Base-by-base conservation (phyloP, 352 stramenopile species). In the Pythium phragmitis region DNA sequence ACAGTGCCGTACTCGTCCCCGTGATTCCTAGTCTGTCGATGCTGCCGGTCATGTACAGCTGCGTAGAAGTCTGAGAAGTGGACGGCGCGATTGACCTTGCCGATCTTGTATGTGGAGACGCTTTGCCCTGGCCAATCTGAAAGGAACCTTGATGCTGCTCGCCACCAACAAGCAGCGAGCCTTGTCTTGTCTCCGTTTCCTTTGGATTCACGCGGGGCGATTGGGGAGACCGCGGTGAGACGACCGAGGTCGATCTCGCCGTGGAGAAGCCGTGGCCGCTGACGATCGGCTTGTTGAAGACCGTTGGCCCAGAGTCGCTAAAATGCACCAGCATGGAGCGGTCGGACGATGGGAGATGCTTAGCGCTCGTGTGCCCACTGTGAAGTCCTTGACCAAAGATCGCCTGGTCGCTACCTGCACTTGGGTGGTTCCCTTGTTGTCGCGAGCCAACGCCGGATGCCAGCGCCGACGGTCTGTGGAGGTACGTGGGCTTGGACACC, bases 401-500 rank as follows among this genome's bases (percentile, higher is more conserved):
- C 1, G 34, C 17, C 7, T 61, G 53, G 9, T 42, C 61, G 16
- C 26, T 33, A 33, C n/a, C 13, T 26, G 34, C 43, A n/a, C 41
- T 21, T 21, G 51, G 19, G 16, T 36, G 16, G 8, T 36, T 33
- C 9, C 45, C 28, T 7, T 54, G 42, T 12, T 39, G 47, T 14
- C 57, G n/a, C 2, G 45, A 55, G 11, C n/a, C 43, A 3, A n/a
- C 14, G 4, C 45, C 52, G 16, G n/a, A 34, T 2, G 28, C 41
- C 7, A 59, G 21, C 26, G 33, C 51, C 12, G 64, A 67, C 6
- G 43, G 58, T 19, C 65, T 78, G n/a, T 26, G 21, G 4, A 45
- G 50, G 8, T 69, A 63, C 14, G 59, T 66, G 1, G 68, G 52
- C 19, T 55, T 69, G 1, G 58, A 37, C 11, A 64, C 68, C 54